Evolutionary conservation across 2,329 filamentous ascomycete species (phyloP).

Genomic region (Ophiostoma pallidulum): DNA sequence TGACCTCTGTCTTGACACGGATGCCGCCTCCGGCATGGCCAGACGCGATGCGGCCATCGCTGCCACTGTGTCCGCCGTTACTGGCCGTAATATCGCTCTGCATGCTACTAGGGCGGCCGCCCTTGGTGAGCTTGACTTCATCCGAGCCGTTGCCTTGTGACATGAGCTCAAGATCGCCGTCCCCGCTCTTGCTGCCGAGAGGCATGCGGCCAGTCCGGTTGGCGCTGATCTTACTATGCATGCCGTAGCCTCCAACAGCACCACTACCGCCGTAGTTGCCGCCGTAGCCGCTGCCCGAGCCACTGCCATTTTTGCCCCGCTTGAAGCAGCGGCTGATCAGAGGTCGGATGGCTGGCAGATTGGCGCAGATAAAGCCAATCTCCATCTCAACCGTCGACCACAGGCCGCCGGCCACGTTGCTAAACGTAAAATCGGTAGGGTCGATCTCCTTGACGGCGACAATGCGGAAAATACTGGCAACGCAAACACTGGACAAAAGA

Average conservation of each 20-base stretch:
- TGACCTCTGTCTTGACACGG: conserved; percentile 12
- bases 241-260: not conserved
- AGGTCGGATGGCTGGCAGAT: conserved; percentile 13
- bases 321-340: conserved; percentile 10
- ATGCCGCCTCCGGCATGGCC: conserved; percentile 7
- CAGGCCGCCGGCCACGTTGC: conserved; percentile 12
- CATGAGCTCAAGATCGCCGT: conserved; percentile 13
- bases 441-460: conserved; percentile 13
- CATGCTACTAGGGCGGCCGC: conserved; percentile 3
- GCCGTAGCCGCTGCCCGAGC: conserved; percentile 4
- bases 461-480: conserved; percentile 17
- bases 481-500: conserved; percentile 7
- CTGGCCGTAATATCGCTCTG: conserved; percentile 5
- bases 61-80: not conserved
- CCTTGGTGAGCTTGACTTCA: conserved; percentile 13
- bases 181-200: conserved; percentile 10
- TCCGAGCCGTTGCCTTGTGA: conserved; percentile 13
- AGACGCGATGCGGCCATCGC: not conserved
- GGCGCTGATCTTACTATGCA: conserved; percentile 12
- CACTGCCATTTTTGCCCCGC: conserved; percentile 1
- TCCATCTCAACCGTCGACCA: conserved; percentile 16
- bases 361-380: conserved; percentile 15
- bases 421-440: conserved; percentile 14
- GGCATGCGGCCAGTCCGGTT: conserved; percentile 9
- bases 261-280: not conserved